Conservation (phyloP, 2,329 filamentous ascomycete species). For the Pseudonectria foliicola region DNA sequence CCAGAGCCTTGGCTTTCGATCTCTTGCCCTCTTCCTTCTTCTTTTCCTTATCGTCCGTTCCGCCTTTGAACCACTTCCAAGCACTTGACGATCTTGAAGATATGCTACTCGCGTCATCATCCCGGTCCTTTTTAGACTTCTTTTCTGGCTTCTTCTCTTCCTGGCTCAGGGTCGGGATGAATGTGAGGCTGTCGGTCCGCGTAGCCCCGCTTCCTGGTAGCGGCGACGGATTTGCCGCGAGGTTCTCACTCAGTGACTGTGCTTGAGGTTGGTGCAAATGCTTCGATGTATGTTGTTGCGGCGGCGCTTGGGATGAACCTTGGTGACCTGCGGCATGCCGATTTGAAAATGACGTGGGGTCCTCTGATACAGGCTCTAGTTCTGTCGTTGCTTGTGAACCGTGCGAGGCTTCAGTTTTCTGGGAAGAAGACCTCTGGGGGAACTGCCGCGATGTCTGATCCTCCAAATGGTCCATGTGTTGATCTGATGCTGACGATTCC, state of each 20-base stretch:
- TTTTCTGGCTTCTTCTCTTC: conserved; percentile 72
- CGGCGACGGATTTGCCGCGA: conserved; percentile 45
- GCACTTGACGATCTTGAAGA: conserved; percentile 59
- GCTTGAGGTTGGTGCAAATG: conserved; percentile 18
- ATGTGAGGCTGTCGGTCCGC: conserved; percentile 70
- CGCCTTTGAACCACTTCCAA: conserved; percentile 72
- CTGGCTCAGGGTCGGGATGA: conserved; percentile 63
- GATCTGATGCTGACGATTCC: conserved; percentile 53
- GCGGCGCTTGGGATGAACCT: conserved; percentile 12
- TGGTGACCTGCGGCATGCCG: conserved; percentile 14
- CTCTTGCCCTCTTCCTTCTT: conserved; percentile 58
- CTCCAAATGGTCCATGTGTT: conserved; percentile 22
- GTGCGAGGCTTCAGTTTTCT: conserved; percentile 38
- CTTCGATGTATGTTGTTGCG: conserved; percentile 22
- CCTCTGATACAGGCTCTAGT: conserved; percentile 24
- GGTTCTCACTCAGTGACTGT: conserved; percentile 22
- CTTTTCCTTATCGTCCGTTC: conserved; percentile 62
- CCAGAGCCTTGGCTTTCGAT: conserved; percentile 52
- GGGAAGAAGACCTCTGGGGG: conserved; percentile 50
- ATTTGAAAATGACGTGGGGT: conserved; percentile 40
- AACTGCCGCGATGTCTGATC: conserved; percentile 28
- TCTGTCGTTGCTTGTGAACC: conserved; percentile 26
- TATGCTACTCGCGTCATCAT: conserved; percentile 52
- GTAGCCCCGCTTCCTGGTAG: conserved; percentile 59
- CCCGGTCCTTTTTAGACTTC: conserved; percentile 67